Percentiles rank a stretch among this genome's conserved stretches.
Evolutionary conservation across 768 basidiomycete genomes (phyloP).

Genomic region (Cubamyces sp.): DNA sequence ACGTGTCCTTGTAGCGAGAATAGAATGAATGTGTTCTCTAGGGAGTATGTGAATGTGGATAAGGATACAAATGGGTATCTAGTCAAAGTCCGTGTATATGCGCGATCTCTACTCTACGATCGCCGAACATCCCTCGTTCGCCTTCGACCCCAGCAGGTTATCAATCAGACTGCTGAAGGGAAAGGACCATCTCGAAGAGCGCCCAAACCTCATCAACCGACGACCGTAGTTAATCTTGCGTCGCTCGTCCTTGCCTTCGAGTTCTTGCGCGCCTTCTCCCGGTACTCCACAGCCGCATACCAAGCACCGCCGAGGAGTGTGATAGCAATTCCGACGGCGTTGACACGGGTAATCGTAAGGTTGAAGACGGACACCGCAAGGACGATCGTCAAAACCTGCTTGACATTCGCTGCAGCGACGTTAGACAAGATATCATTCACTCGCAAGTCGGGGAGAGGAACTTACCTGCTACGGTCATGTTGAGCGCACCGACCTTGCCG

Average conservation of each 20-base stretch:
- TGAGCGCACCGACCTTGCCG: constrained; percentile 83
- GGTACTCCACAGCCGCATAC: constrained; percentile 69
- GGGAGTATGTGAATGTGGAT: not conserved
- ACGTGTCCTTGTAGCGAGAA: not conserved
- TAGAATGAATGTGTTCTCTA: not conserved
- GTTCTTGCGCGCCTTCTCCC: constrained; percentile 22
- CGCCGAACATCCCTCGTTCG: too few relatives aligned
- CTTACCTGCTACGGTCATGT: constrained; percentile 89
- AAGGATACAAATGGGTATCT: constrained; percentile 17
- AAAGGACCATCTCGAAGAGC: too few relatives aligned
- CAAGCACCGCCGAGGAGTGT: constrained; percentile 87
- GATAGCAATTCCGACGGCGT: constrained; percentile 80
- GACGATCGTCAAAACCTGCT: constrained; percentile 90
- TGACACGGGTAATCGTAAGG: constrained; percentile 76
- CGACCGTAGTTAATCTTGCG: not conserved
- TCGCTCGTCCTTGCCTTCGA: not conserved
- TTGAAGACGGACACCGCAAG: constrained; percentile 85
- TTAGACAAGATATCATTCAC: not conserved
- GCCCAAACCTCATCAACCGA: not conserved
- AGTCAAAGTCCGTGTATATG: constrained; percentile 5
- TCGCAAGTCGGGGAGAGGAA: constrained; percentile 12
- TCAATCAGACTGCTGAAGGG: too few relatives aligned
- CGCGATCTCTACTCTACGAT: not conserved
- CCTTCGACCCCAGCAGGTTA: too few relatives aligned
- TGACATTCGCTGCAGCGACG: constrained; percentile 73